Evolutionary conservation across 495 filamentous ascomycete species (phyloP), one percentile per base, ranked within the genome.

Genomic region (Xylaria flabelliformis): DNA sequence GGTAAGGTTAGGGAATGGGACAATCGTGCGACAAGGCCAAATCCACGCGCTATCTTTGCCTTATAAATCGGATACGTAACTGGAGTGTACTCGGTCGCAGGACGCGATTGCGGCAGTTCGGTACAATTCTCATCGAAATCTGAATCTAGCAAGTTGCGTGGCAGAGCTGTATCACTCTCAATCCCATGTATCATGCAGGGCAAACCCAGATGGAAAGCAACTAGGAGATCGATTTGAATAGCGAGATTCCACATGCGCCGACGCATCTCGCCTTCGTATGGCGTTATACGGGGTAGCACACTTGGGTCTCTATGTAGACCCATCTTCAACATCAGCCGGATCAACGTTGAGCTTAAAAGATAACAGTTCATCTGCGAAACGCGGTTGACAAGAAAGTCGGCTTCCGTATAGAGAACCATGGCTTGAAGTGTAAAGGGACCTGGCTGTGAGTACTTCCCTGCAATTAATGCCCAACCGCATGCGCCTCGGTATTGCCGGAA

Each of bases 261-360:
- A 21, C 89, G 80, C 79, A 89, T 88, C 75, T 91, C 88, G 6
- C 83, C 87, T 34, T 86, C 78, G 62, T 87, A 88, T 0, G 84
- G 79, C 0, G 87, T 85, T 51, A 92, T 88, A 29, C 80, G 78
- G 39, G 82, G 75, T n/a, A 82, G 73, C 58, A 81, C 78, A 66
- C 79, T 81, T 9, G 85, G 80, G 65, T 90, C 88, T 24, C 88
- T 83, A 67, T 90, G 88, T 29, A 87, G 82, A 17, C 88, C 88
- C 84, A 88, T 85, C 59, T 84, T 83, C 55, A 90, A 59, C 68
- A 88, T 86, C 1, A 90, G 77, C 15, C 86, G 84, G 36, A 88
- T 80, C 24, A 82, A 73, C 19, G 81, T 81, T 17, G 85, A 84
- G 0, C 84, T 80, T 10, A 87, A 70, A 12, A 89, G 76, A 74